These are phyloP conservation scores for Neurospora sublineolata DNA, from an alignment of 495 filamentous ascomycete species.

Conservation along the genomic window DNA sequence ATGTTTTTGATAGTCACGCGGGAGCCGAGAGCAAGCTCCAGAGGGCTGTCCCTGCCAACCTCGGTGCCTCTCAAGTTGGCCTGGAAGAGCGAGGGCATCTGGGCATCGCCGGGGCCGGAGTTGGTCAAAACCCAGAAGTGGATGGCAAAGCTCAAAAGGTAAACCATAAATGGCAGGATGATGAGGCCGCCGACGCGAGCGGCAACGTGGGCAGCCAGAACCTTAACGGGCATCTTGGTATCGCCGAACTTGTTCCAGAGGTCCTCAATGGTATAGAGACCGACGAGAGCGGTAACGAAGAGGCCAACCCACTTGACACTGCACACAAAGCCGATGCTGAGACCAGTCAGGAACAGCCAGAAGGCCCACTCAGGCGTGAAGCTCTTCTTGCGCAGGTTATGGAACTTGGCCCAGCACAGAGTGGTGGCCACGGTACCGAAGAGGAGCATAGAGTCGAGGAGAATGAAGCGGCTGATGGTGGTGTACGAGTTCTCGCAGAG, in stretches of 20 bases:
- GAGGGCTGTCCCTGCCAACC: conserved; percentile 82
- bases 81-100: conserved; percentile 99
- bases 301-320: conserved; percentile 97
- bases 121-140: conserved; percentile 91
- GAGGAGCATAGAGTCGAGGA: conserved; percentile 94
- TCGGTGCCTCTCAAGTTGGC: conserved; percentile 89
- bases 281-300: conserved; percentile 89
- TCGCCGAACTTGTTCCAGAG: conserved; percentile 98
- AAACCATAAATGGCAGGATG: conserved; percentile 71
- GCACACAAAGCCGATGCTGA: conserved; percentile 94
- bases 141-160: conserved; percentile 87
- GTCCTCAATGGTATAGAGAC: conserved; percentile 91
- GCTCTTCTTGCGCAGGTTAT: conserved; percentile 66
- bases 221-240: conserved; percentile 70
- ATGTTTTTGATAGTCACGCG: conserved; percentile 95
- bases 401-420: conserved; percentile 93
- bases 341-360: conserved; percentile 82
- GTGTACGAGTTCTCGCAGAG: conserved; percentile 98
- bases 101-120: conserved; percentile 90
- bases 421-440: conserved; percentile 96
- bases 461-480: conserved; percentile 94
- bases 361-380: conserved; percentile 84
- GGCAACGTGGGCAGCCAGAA: conserved; percentile 61
- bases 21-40: conserved; percentile 83
- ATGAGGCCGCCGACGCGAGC: conserved; percentile 83